Evolutionary conservation across 495 filamentous ascomycete genomes (phyloP).

Genomic region (Staphylotrichum tortipilum): DNA sequence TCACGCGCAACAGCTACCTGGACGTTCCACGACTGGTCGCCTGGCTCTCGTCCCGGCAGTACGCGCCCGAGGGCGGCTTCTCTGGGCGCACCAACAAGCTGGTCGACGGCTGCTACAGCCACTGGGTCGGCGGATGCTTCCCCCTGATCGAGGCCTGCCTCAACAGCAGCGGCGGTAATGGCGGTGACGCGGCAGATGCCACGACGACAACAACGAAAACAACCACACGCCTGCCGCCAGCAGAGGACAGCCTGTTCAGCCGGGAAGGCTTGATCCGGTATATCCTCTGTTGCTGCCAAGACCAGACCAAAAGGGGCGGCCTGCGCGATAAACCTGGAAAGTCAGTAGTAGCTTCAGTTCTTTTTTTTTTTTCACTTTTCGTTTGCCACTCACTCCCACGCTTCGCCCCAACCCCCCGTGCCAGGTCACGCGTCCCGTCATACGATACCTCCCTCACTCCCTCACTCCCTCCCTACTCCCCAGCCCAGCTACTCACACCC

Average conservation of each 20-base stretch:
- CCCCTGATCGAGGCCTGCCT: conserved; percentile 78
- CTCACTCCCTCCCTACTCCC: background rate
- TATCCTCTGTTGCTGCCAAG: conserved; percentile 81
- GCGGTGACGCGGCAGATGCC: background rate
- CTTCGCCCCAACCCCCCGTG: background rate
- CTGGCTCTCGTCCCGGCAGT: conserved; percentile 85
- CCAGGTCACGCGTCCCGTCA: background rate
- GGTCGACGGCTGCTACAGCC: conserved; percentile 94
- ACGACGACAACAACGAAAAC: background rate
- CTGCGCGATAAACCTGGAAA: conserved; percentile 89
- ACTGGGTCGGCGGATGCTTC: conserved; percentile 95
- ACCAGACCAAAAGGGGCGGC: conserved; percentile 57
- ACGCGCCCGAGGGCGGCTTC: conserved; percentile 85
- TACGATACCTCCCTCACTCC: background rate
- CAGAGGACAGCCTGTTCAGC: conserved; percentile 54
- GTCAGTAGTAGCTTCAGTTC: conserved; percentile 48
- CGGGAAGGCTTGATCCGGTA: conserved; percentile 79
- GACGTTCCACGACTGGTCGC: conserved; percentile 67
- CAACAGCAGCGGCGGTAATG: conserved; percentile 7
- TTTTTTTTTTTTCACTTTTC: no score
- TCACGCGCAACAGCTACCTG: conserved; percentile 55
- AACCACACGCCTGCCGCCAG: conserved; percentile 8
- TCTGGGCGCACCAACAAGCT: conserved; percentile 95
- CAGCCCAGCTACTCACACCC: no score
- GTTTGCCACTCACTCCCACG: background rate